A percentile compares a stretch with the other conserved stretches of the same genome.
These are phyloP conservation scores for Syzygium jambos DNA, from an alignment of 345 rosid genomes.

Conservation along the genomic window DNA sequence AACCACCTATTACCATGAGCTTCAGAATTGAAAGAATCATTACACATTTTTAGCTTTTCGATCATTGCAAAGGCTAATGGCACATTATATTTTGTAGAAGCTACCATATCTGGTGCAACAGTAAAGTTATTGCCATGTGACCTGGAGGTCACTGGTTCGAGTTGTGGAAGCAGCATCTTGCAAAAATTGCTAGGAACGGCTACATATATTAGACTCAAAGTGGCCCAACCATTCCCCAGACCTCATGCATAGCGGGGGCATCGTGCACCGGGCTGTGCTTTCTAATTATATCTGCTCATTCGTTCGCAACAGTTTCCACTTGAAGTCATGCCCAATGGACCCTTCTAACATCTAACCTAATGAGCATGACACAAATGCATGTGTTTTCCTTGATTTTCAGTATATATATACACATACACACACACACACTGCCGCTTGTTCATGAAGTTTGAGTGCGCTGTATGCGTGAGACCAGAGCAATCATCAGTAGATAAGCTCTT, in stretches of 20 bases:
- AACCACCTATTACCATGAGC: neutral
- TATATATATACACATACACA: neutral
- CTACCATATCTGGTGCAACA: neutral
- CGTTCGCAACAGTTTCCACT: neutral
- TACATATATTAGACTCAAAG: neutral
- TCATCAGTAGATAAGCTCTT: neutral
- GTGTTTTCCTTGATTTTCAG: neutral
- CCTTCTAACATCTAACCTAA: neutral
- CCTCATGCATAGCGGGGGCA: neutral
- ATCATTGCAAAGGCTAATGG: neutral
- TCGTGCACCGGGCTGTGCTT: neutral
- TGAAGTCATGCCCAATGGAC: neutral
- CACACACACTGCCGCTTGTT: neutral
- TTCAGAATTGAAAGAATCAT: neutral
- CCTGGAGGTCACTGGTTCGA: neutral
- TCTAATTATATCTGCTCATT: neutral
- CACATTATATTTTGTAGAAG: neutral
- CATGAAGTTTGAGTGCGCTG: neutral
- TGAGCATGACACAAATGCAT: neutral
- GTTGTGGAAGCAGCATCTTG: neutral
- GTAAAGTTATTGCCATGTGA: neutral
- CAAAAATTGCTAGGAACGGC: neutral
- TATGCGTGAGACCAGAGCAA: neutral
- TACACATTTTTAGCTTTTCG: neutral
- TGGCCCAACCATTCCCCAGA: neutral